phyloP scores from a whole-genome alignment of 2,329 filamentous ascomycete genomes.

The Pyrenophora seminiperda region DNA sequence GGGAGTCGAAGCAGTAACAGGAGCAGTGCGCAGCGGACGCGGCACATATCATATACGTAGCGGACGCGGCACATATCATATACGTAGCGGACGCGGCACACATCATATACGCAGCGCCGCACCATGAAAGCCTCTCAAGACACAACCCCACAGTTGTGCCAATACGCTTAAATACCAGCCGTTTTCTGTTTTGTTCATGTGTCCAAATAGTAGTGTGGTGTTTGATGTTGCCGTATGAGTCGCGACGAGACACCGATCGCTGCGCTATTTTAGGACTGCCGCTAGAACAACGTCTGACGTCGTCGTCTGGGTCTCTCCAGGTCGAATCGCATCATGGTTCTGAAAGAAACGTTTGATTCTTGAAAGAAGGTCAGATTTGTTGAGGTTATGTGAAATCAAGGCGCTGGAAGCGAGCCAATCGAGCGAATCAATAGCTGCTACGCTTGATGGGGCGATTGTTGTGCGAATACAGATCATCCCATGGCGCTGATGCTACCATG shows the following conservation, averaged over 20 bases:
- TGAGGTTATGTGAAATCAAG: no score
- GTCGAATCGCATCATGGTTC: no score
- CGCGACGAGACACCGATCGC: slow-evolving; percentile 17
- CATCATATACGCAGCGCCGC: slow-evolving; percentile 19
- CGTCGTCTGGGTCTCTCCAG: not conserved
- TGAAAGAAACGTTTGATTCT: no score
- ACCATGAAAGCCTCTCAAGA: slow-evolving; percentile 3
- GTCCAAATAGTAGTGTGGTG: slow-evolving; percentile 13
- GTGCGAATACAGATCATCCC: no score
- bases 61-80: no score
- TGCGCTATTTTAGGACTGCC: slow-evolving; percentile 15
- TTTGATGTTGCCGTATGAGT: slow-evolving; percentile 16
- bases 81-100: no score
- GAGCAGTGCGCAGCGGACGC: slow-evolving; percentile 7
- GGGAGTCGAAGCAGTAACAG: slow-evolving; percentile 1
- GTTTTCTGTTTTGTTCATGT: slow-evolving; percentile 13
- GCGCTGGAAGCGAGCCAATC: no score
- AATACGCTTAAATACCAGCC: slow-evolving; percentile 9
- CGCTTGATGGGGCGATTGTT: no score
- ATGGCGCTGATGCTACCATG: no score
- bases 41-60: no score
- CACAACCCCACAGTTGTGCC: not conserved
- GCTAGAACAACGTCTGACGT: slow-evolving; percentile 1
- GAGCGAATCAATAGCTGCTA: no score
- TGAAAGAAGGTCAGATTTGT: no score